These are phyloP conservation scores for Inosperma sp. DNA, from an alignment of 768 basidiomycete species.

Conservation along the genomic window DNA sequence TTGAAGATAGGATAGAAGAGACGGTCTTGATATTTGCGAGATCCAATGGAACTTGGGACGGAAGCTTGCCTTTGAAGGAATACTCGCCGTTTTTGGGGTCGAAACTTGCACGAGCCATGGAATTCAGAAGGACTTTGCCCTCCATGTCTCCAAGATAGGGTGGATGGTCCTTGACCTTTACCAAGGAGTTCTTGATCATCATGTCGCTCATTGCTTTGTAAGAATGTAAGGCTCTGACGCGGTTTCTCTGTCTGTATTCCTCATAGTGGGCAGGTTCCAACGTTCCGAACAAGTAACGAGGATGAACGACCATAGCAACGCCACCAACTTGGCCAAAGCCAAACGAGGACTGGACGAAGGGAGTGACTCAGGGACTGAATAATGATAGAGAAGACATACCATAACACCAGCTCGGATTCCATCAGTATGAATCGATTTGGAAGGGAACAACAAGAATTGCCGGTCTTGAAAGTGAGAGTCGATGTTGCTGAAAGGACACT, in stretches of 20 bases:
- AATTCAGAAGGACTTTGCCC: conserved; percentile 82
- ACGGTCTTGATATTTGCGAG: conserved; percentile 64
- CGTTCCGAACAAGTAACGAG: conserved; percentile 84
- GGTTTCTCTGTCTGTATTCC: conserved; percentile 69
- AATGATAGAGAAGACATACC: conserved; percentile 42
- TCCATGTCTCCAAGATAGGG: conserved; percentile 88
- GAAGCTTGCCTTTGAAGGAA: conserved; percentile 65
- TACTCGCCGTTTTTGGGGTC: conserved; percentile 85
- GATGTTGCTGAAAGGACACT: conserved; percentile 61
- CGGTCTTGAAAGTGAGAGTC: conserved; percentile 90
- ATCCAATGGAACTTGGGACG: conserved; percentile 50
- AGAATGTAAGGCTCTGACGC: conserved; percentile 58
- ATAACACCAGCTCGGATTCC: conserved; percentile 84
- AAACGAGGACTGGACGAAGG: conserved; percentile 75
- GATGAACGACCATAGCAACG: conserved; percentile 81
- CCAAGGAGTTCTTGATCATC: conserved; percentile 90
- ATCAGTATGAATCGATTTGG: conserved; percentile 92
- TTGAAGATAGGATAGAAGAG: conserved; percentile 45
- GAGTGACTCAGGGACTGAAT: background rate
- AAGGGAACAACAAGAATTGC: conserved; percentile 93
- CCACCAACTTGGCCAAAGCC: conserved; percentile 99
- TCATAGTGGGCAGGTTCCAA: conserved; percentile 75
- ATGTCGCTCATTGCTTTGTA: conserved; percentile 94
- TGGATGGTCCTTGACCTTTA: conserved; percentile 91
- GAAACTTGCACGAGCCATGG: conserved; percentile 78